Evolutionary conservation across 2,329 filamentous ascomycete species (phyloP).

Genomic region (Claviceps quebecensis): DNA sequence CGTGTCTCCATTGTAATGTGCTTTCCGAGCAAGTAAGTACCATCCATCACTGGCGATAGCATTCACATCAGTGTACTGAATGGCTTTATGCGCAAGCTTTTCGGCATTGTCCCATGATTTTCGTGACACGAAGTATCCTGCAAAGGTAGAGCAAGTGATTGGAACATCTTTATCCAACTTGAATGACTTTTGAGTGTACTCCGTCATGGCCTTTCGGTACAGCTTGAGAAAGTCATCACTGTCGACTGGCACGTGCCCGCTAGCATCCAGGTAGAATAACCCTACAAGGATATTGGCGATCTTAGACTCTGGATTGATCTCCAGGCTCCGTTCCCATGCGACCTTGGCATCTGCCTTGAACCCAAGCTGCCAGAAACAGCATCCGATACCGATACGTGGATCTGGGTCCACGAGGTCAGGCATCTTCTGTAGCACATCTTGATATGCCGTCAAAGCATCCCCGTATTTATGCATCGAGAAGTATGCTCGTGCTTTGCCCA

Average conservation of each 20-base stretch:
- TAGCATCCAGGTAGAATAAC: conserved; percentile 77
- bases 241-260: conserved; percentile 66
- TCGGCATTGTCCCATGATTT: conserved; percentile 74
- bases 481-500: conserved; percentile 77
- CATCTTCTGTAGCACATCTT: conserved; percentile 73
- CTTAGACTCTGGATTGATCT: conserved; percentile 72
- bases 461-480: conserved; percentile 79
- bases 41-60: conserved; percentile 94
- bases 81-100: conserved; percentile 77
- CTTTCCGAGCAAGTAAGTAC: conserved; percentile 86
- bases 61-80: conserved; percentile 91
- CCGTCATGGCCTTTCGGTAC: conserved; percentile 88
- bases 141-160: conserved; percentile 80
- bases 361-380: conserved; percentile 92
- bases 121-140: conserved; percentile 73
- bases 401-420: conserved; percentile 85
- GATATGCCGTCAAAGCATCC: conserved; percentile 73
- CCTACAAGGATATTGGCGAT: conserved; percentile 82
- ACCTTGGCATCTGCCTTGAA: conserved; percentile 83
- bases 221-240: conserved; percentile 72
- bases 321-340: conserved; percentile 79
- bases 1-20: conserved; percentile 67
- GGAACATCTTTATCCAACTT: conserved; percentile 87
- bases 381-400: conserved; percentile 88
- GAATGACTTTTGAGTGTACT: conserved; percentile 87